Evolutionary conservation across 2,329 filamentous ascomycete species (phyloP), one percentile per base, ranked within the genome.

Genomic region (Chrysoporthe cubensis): DNA sequence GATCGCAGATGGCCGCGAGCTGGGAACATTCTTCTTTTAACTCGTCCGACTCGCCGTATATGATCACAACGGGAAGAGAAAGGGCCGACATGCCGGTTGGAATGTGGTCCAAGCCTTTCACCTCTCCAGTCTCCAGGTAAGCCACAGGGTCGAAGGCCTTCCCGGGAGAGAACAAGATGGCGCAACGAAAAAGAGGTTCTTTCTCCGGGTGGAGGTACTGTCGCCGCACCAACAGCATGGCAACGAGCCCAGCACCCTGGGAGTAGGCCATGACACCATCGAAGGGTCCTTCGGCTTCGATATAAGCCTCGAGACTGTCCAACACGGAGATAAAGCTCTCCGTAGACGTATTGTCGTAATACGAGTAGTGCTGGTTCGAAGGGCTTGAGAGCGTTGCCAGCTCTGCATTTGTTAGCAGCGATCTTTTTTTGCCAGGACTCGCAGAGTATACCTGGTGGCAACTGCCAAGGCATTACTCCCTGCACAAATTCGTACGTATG

Each of bases 261-360:
- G 57, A 59, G 57, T 59, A 59, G 32, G 32, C 57, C 32, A 59
- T 40, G 57, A 59, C 57, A 59, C 57, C 57, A 16, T 42, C 57
- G 40, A 59, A 59, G 37, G 57, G 57, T 2, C 57, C 57, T 59
- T 59, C 57, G 42, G 57, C 34, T 37, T 59, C 34, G 11, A 59
- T 16, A 16, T 59, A 59, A 42, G 57, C 32, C 18, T 59, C 57
- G 8, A 59, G n/a, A 42, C 57, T 59, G 32, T 59, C 57, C 32
- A 59, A 40, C 1, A 32, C 57, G 13, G 32, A 32, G n/a, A 59
- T 59, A 13, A 37, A 59, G 57, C 57, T 59, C 21, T 59, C 32
- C 18, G 6, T 13, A 11, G 57, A 40, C 8, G 14, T 59, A 13
- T 16, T n/a, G 57, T 59, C 57, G 57, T 40, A 21, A n/a, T 59